Evolutionary conservation across 345 rosid genomes (phyloP).

Genomic region (Brassica incana): DNA sequence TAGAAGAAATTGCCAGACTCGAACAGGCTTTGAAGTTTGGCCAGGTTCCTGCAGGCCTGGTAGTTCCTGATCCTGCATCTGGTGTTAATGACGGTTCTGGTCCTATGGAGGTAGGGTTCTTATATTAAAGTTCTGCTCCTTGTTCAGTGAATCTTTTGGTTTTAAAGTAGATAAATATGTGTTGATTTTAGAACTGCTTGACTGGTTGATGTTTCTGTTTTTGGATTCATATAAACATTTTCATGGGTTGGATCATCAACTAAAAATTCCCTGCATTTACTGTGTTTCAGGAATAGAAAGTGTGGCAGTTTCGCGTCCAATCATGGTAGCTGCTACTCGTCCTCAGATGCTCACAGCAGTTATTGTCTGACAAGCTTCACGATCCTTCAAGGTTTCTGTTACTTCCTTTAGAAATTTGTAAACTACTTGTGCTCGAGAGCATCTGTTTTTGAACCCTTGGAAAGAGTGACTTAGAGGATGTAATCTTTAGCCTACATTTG

Average conservation of each 20-base stretch:
- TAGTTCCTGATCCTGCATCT: conserved; percentile 48
- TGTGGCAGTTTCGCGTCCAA: background rate
- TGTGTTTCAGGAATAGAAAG: conserved; percentile 33
- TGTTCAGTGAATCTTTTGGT: background rate
- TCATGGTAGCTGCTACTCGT: conserved; percentile 3
- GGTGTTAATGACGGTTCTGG: conserved; percentile 53
- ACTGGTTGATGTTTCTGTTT: background rate
- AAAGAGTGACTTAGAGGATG: conserved; percentile 26
- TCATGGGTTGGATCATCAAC: background rate
- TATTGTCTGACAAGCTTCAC: conserved; percentile 25
- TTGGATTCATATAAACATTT: conserved; percentile 2
- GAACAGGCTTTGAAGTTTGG: conserved; percentile 96
- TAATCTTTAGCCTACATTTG: conserved; percentile 12
- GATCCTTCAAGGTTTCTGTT: conserved; percentile 23
- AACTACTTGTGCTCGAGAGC: conserved; percentile 25
- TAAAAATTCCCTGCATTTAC: background rate
- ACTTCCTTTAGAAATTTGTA: conserved; percentile 21
- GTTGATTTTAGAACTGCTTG: background rate
- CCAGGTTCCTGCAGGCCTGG: conserved; percentile 84
- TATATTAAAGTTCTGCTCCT: background rate
- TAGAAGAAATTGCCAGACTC: conserved; percentile 98
- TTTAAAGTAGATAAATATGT: background rate
- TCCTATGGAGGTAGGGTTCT: conserved; percentile 56
- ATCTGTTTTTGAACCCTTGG: conserved; percentile 29
- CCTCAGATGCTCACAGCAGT: conserved; percentile 7